Evolutionary conservation across 208 protist species (phyloP), one percentile per base, ranked within the genome.

Genomic region (Trypanosoma cruzi): DNA sequence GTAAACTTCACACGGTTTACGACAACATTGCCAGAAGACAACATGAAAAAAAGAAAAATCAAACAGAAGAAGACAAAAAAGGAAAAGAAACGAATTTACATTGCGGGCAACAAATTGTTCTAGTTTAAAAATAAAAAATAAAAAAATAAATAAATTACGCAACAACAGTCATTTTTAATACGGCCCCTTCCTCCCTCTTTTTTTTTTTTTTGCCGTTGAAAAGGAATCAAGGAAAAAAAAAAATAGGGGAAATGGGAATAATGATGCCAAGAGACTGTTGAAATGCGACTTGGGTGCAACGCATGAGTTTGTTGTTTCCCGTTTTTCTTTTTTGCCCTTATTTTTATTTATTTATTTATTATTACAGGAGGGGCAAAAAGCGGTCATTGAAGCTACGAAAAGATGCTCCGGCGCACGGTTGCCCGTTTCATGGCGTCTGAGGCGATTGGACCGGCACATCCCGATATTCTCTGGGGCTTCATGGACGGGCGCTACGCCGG

Each of bases 401-500:
- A 36, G 7, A 95, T 95, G 90, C 75, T 95, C 42, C 84, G 87
- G 42, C 87, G 87, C 26, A 90, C 85, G 11, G 50, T 89, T n/a
- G 42, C 58, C 26, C 40, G 74, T 7, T 50, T 44, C 32, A 72
- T 90, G 40, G 48, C 71, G 20, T 63, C 73, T 34, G 84, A 92
- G 4, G 77, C 84, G 32, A 96, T 96, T 77, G 90, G 90, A 6
- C 42, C 52, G 13, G 88, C 85, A 22, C 90, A 94, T 65, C 90
- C 90, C 14, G 90, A 96, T 80, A 82, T 93, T 24, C 44, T 93
- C 48, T 96, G 84, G 86, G 87, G 88, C 16, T 71, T 89, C 75
- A 88, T 90, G 88, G 83, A 93, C 46, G 82, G 73, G 22, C 80
- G 87, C 65, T 96, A 96, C 77, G 80, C 79, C 4, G 90, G 90